Conservation (phyloP, 257 asterid species). For the Salvia splendens region DNA sequence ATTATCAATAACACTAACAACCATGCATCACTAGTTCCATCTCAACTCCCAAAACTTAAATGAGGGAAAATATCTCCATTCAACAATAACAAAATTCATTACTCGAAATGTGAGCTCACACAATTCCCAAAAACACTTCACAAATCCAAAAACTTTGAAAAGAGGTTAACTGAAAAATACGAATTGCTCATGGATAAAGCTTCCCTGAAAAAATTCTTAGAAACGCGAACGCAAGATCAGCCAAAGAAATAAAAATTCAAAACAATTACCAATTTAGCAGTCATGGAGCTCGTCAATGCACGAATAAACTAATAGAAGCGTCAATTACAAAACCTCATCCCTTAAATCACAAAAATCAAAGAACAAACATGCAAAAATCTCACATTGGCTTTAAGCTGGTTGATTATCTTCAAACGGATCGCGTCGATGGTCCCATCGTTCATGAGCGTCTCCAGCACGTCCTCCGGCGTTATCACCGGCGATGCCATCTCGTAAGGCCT, state of each 20-base stretch:
- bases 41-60: not conserved
- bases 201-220: not conserved
- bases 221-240: not conserved
- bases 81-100: slow-evolving; percentile 7
- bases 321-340: slow-evolving; percentile 5
- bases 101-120: not conserved
- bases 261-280: not conserved
- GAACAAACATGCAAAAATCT: slow-evolving; percentile 26
- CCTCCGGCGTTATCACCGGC: slow-evolving; percentile 76
- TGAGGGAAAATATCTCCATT: not conserved
- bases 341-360: not conserved
- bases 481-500: slow-evolving; percentile 45
- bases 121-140: slow-evolving; percentile 5
- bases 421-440: slow-evolving; percentile 93
- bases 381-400: slow-evolving; percentile 91
- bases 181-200: not conserved
- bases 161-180: not conserved
- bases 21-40: slow-evolving; percentile 18
- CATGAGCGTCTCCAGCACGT: slow-evolving; percentile 88
- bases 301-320: not conserved
- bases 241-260: not conserved
- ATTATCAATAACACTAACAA: not conserved
- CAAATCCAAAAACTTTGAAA: not conserved
- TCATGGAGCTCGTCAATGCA: not conserved
- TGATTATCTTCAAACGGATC: slow-evolving; percentile 77